Base-by-base conservation (phyloP, 1,284 basidiomycete species). In the Austropuccinia psidii region DNA sequence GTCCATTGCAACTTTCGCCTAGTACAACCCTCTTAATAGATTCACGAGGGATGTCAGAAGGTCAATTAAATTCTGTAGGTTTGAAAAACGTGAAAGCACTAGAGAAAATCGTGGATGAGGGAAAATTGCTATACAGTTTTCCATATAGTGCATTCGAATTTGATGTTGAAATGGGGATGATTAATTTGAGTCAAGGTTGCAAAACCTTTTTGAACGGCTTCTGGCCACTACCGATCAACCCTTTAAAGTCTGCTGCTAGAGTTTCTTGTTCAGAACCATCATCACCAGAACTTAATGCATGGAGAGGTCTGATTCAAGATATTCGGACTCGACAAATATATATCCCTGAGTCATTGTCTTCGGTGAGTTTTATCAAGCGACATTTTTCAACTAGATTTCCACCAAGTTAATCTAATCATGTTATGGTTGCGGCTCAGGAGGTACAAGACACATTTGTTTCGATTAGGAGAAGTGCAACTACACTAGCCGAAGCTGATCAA, bases 91-190 rank as follows among this genome's bases (percentile, higher is more conserved):
- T 77, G 21, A 17, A 39, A 24, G 50, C 60, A 17, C 39, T 77
- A n/a, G 73, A 75, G 35, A 74, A 62, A 13, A 39, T 76, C 47
- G 67, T 75, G 15, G 72, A 75, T 29, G 75, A 77, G 39, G 77
- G 75, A 4, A 75, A 75, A 39, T 75, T 78, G 50, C 67, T 67
- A 15, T 73, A 76, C 43, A 76, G 50, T 15, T 73, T 73, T 39
- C 69, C 69, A 9, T 73, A 37, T 24, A 73, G 39, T 47, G 33
- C 47, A 54, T 73, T 73, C 41, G 47, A 61, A 21, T 62, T 73
- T 29, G 58, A 73, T 13, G 57, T 64, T 19, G 39, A 61, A 37
- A 39, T 73, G 13, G 49, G 21, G 9, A 13, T 55, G 17, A 54
- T 73, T 31, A 17, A 45, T 29, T 7, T 73, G 2, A 52, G 47